Evolutionary conservation across 2,329 filamentous ascomycete genomes (phyloP).

Genomic region (Trichoderma sp.): DNA sequence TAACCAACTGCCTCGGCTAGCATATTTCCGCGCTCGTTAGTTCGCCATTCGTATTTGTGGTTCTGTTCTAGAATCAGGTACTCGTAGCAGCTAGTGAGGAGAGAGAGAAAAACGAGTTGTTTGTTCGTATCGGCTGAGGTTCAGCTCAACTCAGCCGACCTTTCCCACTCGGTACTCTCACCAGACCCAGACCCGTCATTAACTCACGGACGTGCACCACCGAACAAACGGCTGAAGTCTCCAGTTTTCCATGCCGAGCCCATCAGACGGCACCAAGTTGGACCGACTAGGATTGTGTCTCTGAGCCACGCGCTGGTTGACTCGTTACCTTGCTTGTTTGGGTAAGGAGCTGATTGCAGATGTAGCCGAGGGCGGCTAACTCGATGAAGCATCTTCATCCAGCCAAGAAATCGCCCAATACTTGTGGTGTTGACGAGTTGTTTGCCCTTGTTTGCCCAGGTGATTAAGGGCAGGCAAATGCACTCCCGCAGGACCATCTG

Average conservation of each 20-base stretch:
- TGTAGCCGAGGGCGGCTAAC: slow-evolving; percentile 6
- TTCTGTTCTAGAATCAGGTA: slow-evolving; percentile 8
- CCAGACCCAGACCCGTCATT: not conserved
- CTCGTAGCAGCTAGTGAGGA: not conserved
- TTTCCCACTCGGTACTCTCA: not conserved
- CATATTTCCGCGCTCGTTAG: not conserved
- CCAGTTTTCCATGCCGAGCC: not conserved
- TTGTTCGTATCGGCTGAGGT: slow-evolving; percentile 4
- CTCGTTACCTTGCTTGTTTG: slow-evolving; percentile 2
- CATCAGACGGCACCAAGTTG: slow-evolving; percentile 11
- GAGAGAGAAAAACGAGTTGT: not conserved
- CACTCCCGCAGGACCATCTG: not conserved
- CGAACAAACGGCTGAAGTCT: not conserved
- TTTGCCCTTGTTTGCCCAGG: not conserved
- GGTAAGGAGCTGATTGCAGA: not conserved
- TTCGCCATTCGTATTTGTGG: not conserved
- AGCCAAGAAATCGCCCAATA: not conserved
- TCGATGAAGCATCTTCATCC: not conserved
- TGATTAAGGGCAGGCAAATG: not conserved
- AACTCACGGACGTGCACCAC: not conserved
- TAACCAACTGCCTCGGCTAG: not conserved
- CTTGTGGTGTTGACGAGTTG: not conserved
- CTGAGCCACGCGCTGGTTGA: not conserved
- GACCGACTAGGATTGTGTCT: not conserved
- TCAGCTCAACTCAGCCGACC: slow-evolving; percentile 13